Evolutionary conservation across 1,284 basidiomycete species (phyloP), one percentile per base, ranked within the genome.

Genomic region (Rhodotorula mucilaginosa): DNA sequence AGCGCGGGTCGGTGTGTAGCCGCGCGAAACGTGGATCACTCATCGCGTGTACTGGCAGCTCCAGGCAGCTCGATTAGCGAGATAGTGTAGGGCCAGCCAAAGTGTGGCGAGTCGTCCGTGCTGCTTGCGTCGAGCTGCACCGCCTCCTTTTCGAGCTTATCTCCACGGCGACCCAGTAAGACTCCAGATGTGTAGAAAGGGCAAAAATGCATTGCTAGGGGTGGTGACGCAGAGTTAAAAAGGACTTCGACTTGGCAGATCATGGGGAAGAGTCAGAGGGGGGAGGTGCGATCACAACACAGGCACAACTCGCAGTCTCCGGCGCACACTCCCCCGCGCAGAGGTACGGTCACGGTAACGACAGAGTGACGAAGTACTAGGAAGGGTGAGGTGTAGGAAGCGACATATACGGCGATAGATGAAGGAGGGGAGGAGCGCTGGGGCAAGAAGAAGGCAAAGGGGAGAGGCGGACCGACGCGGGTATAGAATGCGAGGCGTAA

Each of bases 1-100:
- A 99, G 68, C 96, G 88, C 66, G 96, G 96, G 82, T 99, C 96
- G 46, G 91, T 89, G 80, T 89, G 90, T 65, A 98, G 85, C 69
- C 91, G 86, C 47, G 91, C 87, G 81, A 99, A 98, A 49, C 96
- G 88, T 49, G 89, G 84, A 82, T 96, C 93, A 56, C 57, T 61
- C 72, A 69, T 72, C 39, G 23, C 49, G 39, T 44, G 12, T 10
- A 44, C 12, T 44, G 39, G 39, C 10, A 46, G 51, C 51, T 19
- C 19, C 13, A 21, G 31, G 47, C 44, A n/a, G 23, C 52, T 26
- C 52, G 26, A 56, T 15, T 13, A 26, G 54, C 51, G 51, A 52
- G 51, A n/a, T n/a, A 13, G 54, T 29, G 54, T 26, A 26, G n/a
- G 31, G 54, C 39, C 39, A 44, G 39, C 39, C 10, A 10, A 44